A percentile compares a stretch with the other conserved stretches of the same genome.
phyloP scores from a whole-genome alignment of 306 rosid species.

The Trifolium repens region DNA sequence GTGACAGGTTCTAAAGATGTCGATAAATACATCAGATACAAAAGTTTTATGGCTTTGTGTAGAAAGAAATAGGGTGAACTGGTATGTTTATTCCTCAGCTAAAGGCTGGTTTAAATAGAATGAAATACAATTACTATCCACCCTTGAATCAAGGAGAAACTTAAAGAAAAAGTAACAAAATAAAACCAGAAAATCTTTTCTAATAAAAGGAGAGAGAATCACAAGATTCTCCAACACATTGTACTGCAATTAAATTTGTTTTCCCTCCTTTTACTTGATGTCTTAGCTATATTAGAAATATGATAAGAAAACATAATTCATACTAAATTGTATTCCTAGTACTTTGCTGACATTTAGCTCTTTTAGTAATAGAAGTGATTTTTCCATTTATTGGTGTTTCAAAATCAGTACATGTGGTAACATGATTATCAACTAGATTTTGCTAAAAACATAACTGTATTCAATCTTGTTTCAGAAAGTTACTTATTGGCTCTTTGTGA shows the following conservation, averaged over 20 bases:
- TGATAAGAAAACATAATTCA: constrained; percentile 23
- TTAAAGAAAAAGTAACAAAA: not conserved
- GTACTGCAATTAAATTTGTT: constrained; percentile 21
- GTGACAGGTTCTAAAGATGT: constrained; percentile 18
- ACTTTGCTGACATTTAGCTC: constrained; percentile 9
- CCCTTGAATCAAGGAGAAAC: not conserved
- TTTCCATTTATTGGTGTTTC: constrained; percentile 17
- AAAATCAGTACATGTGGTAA: constrained; percentile 28
- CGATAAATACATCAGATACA: constrained; percentile 11
- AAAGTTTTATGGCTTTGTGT: constrained; percentile 11
- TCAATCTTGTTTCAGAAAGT: constrained; percentile 62
- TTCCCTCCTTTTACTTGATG: not conserved
- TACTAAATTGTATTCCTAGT: constrained; percentile 24
- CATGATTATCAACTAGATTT: constrained; percentile 10
- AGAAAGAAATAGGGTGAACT: not conserved
- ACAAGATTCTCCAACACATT: not conserved
- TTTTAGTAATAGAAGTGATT: constrained; percentile 29
- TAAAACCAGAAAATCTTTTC: not conserved
- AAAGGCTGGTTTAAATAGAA: not conserved
- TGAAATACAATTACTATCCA: not conserved
- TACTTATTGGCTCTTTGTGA: constrained; percentile 83
- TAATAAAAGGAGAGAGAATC: not conserved
- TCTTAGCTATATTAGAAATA: constrained; percentile 31
- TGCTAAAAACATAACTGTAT: constrained; percentile 33
- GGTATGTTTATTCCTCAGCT: not conserved